Evolutionary conservation across 1,139 yeast species (phyloP).

Genomic region (Geotrichum cucujoidarum): DNA sequence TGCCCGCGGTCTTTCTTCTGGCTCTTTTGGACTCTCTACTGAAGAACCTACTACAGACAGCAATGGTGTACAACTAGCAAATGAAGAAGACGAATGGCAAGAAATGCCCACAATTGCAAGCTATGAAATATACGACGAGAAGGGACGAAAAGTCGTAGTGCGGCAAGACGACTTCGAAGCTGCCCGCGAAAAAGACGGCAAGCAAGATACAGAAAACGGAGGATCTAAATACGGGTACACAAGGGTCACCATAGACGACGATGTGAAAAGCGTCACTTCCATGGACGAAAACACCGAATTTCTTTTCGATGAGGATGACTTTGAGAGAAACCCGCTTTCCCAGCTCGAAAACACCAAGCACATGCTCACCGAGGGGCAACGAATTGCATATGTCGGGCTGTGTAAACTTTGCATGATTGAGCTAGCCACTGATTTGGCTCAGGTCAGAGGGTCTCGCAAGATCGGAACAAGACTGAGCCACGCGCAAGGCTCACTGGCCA

Average conservation of each 20-base stretch:
- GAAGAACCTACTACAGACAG: not conserved
- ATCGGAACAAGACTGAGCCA: constrained; percentile 48
- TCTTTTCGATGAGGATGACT: constrained; percentile 52
- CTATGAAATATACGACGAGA: constrained; percentile 53
- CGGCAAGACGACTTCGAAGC: constrained; percentile 22
- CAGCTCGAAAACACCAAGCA: constrained; percentile 77
- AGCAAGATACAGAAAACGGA: constrained; percentile 28
- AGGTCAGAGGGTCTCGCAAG: constrained; percentile 49
- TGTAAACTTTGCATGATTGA: constrained; percentile 70
- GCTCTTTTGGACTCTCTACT: constrained; percentile 1
- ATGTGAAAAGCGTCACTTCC: constrained; percentile 65
- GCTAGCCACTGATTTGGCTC: constrained; percentile 75
- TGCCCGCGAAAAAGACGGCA: constrained; percentile 24
- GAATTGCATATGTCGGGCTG: constrained; percentile 87
- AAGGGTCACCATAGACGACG: constrained; percentile 85
- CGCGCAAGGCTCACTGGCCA: constrained; percentile 76
- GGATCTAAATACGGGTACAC: constrained; percentile 61
- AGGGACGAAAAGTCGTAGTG: constrained; percentile 46
- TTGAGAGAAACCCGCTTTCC: constrained; percentile 48
- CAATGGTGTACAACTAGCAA: not conserved
- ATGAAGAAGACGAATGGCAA: constrained; percentile 45
- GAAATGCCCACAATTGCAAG: constrained; percentile 60
- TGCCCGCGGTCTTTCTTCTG: constrained; percentile 3
- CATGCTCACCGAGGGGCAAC: constrained; percentile 76
- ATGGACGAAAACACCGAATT: constrained; percentile 77